Percentiles rank a stretch among this genome's conserved stretches.
phyloP scores from a whole-genome alignment of 768 basidiomycete species.

The Podaxis sp. region DNA sequence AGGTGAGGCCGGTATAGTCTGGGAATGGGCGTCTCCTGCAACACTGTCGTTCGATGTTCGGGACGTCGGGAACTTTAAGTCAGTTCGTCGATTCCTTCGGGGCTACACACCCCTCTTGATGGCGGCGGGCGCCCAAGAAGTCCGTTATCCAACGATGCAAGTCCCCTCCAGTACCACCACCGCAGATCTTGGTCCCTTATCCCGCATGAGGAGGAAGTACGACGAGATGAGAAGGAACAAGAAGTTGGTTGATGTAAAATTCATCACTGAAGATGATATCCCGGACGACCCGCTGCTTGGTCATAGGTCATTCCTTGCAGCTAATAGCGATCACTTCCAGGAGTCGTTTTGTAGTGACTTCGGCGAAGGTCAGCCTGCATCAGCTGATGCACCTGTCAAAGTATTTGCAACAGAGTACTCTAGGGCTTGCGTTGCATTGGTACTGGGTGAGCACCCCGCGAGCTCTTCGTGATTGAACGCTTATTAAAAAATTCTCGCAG shows the following conservation, averaged over 20 bases:
- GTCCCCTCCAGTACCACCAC: background rate
- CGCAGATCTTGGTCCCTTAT: background rate
- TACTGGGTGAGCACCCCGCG: conserved; percentile 1
- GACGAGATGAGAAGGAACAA: conserved; percentile 6
- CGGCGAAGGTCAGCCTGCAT: conserved; percentile 1
- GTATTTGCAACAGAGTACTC: background rate
- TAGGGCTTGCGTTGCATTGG: conserved; percentile 1
- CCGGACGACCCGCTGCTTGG: conserved; percentile 8
- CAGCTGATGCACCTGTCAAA: background rate
- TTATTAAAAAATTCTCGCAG: background rate
- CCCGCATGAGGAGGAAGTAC: conserved; percentile 5
- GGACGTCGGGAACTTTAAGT: conserved; percentile 12
- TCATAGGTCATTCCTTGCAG: conserved; percentile 17
- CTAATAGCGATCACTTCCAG: conserved; percentile 4
- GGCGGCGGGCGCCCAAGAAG: conserved; percentile 15
- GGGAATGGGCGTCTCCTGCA: conserved; percentile 12
- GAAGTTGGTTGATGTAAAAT: conserved; percentile 12
- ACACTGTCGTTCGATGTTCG: conserved; percentile 13
- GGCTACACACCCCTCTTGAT: conserved; percentile 7
- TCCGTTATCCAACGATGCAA: background rate
- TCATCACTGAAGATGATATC: conserved; percentile 3
- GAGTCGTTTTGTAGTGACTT: conserved; percentile 10
- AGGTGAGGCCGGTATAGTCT: background rate
- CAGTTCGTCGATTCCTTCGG: conserved; percentile 12
- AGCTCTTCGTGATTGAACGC: background rate